phyloP scores from a whole-genome alignment of 2,329 filamentous ascomycete species.

The Ascochyta fabae region DNA sequence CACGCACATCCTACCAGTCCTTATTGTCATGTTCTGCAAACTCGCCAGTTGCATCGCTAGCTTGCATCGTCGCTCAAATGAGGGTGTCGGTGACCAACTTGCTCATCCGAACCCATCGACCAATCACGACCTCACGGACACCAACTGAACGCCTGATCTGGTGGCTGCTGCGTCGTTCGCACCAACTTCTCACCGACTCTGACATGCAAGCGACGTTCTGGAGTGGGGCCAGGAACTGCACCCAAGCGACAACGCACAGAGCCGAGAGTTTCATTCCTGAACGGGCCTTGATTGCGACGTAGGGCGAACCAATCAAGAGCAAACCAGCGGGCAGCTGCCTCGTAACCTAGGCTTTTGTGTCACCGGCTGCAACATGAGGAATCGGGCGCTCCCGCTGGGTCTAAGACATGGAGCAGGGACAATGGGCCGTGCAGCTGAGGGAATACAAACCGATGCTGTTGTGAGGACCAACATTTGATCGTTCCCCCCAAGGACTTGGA shows the following conservation, averaged over 20 bases:
- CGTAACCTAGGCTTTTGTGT: conserved; percentile 32
- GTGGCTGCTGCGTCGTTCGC: conserved; percentile 7
- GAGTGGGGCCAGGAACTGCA: conserved; percentile 29
- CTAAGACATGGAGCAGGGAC: neutral
- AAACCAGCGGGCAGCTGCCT: conserved; percentile 28
- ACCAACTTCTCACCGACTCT: conserved; percentile 43
- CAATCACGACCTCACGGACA: conserved; percentile 13
- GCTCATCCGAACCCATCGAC: conserved; percentile 17
- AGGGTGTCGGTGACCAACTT: conserved; percentile 16
- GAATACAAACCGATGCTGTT: neutral
- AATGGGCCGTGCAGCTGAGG: neutral
- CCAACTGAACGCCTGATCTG: conserved; percentile 20
- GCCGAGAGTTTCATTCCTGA: conserved; percentile 31
- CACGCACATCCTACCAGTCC: conserved; percentile 12
- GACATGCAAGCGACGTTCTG: conserved; percentile 25
- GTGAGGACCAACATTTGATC: neutral
- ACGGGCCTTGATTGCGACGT: conserved; percentile 27
- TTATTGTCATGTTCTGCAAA: conserved; percentile 19
- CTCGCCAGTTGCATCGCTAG: conserved; percentile 9
- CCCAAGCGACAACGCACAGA: conserved; percentile 44
- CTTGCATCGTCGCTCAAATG: conserved; percentile 12
- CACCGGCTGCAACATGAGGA: conserved; percentile 3
- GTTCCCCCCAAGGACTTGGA: neutral
- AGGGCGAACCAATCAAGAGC: conserved; percentile 30
- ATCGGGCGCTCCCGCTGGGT: conserved; percentile 5